Percentiles rank a stretch among this genome's conserved stretches.
phyloP scores from a whole-genome alignment of 257 asterid genomes.

The Misopates orontium region DNA sequence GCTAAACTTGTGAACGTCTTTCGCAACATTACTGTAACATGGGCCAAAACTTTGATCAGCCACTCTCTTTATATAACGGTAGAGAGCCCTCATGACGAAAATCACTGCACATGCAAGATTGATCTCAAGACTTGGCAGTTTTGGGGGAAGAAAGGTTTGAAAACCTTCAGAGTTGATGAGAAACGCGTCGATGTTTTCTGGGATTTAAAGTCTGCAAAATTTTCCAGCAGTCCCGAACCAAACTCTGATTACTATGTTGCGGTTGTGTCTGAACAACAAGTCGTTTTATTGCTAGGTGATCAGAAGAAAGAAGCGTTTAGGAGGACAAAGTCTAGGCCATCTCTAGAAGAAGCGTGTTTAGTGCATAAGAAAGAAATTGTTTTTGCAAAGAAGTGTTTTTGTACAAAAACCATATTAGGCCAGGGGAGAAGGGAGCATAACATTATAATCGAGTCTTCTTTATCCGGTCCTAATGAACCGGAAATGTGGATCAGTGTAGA shows the following conservation, averaged over 20 bases:
- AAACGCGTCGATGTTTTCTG: constrained; percentile 69
- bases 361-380: constrained; percentile 75
- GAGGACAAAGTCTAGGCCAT: constrained; percentile 52
- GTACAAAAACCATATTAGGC: constrained; percentile 64
- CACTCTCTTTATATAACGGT: constrained; percentile 64
- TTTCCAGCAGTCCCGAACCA: constrained; percentile 63
- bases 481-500: constrained; percentile 89
- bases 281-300: constrained; percentile 68
- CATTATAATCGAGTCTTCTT: constrained; percentile 2
- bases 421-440: constrained; percentile 58
- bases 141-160: constrained; percentile 84
- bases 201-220: constrained; percentile 73
- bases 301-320: constrained; percentile 66
- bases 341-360: constrained; percentile 45
- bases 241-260: constrained; percentile 72
- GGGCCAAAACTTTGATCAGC: constrained; percentile 67
- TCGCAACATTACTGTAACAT: constrained; percentile 50
- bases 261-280: constrained; percentile 52
- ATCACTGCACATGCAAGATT: constrained; percentile 69
- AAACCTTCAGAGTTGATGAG: constrained; percentile 57
- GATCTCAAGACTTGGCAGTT: constrained; percentile 92
- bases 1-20: constrained; percentile 40
- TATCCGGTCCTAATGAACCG: constrained; percentile 1
- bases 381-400: constrained; percentile 72
- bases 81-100: constrained; percentile 40